Base-by-base conservation (phyloP, 225 moss, liverwort and hornwort species). In the Marchantia polymorpha region DNA sequence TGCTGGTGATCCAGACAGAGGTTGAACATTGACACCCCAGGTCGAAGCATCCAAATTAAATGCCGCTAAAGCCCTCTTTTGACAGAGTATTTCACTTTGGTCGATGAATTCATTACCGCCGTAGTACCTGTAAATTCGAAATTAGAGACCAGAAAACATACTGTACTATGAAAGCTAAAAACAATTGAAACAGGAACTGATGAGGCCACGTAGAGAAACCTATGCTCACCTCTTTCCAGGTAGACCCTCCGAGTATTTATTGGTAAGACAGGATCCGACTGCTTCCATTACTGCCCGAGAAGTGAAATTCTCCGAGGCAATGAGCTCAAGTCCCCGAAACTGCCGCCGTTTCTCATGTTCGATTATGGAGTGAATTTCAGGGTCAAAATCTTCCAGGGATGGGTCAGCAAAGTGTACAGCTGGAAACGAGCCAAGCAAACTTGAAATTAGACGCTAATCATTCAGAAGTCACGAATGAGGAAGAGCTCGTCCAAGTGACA, bases 1-100 rank as follows among this genome's bases (percentile, higher is more conserved):
- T 12, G 95, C 92, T 52, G 90, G 90, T 72, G 91, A 96, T 20
- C 93, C 93, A 81, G 93, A 96, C 49, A 90, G 85, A 65, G 93
- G 95, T 84, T 96, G 93, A 4, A 93, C 93, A 76, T 96, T 96
- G 39, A 93, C 93, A 81, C 93, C 95, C 95, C 93, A 96, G 77
- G 84, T 77, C 26, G 86, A 81, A 52, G 91, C 56, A 65, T 92
- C 92, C 1, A 90, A 66, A 84, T 88, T 63, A 63, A 96, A 96
- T 8, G 95, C 90, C 63, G 84, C 86, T 81, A 96, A 76, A 26
- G 95, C 95, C 84, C 95, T 87, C 69, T 84, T 75, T 83, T 93
- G 93, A 67, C 93, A 93, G 50, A 96, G 77, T 78, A 84, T 84
- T 83, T 96, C 92, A 46, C 89, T 89, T 82, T 90, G 89, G 66